phyloP scores from a whole-genome alignment of 2,329 filamentous ascomycete genomes.

The Drechslera avenae region DNA sequence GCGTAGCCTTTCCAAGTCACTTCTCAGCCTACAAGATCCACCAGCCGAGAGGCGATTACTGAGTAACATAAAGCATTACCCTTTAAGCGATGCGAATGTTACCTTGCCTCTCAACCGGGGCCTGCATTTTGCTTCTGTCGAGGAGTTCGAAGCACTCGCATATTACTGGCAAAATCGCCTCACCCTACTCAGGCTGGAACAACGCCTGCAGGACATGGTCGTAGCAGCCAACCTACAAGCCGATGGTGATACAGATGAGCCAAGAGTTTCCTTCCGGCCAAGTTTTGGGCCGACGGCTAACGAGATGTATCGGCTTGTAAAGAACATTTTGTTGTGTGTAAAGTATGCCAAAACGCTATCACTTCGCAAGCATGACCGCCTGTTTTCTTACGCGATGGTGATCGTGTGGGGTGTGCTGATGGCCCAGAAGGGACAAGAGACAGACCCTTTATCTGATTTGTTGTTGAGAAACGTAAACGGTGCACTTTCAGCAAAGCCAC shows the following conservation, averaged over 20 bases:
- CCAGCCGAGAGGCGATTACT: slow-evolving; percentile 16
- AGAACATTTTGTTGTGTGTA: slow-evolving; percentile 19
- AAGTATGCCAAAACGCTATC: slow-evolving; percentile 17
- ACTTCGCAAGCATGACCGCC: slow-evolving; percentile 18
- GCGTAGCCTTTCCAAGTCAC: slow-evolving; percentile 12
- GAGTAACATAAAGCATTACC: slow-evolving; percentile 10
- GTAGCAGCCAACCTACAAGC: background rate
- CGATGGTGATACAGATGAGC: no score
- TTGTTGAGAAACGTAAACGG: slow-evolving; percentile 16
- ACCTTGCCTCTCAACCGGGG: slow-evolving; percentile 9
- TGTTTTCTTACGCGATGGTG: slow-evolving; percentile 18
- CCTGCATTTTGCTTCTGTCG: slow-evolving; percentile 18
- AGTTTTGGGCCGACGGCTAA: slow-evolving; percentile 10
- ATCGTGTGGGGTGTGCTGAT: slow-evolving; percentile 18
- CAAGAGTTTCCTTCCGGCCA: background rate
- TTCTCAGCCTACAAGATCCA: slow-evolving; percentile 18
- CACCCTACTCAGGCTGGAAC: slow-evolving; percentile 17
- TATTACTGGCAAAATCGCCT: slow-evolving; percentile 23
- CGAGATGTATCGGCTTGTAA: slow-evolving; percentile 15
- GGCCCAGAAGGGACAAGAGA: slow-evolving; percentile 7
- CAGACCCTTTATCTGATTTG: slow-evolving; percentile 6
- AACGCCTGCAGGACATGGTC: slow-evolving; percentile 7
- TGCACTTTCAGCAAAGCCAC: slow-evolving; percentile 11
- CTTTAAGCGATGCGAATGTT: slow-evolving; percentile 3
- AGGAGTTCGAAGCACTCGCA: slow-evolving; percentile 23